Evolutionary conservation across 305 asterid species (phyloP).

Genomic region (Ajuga reptans): DNA sequence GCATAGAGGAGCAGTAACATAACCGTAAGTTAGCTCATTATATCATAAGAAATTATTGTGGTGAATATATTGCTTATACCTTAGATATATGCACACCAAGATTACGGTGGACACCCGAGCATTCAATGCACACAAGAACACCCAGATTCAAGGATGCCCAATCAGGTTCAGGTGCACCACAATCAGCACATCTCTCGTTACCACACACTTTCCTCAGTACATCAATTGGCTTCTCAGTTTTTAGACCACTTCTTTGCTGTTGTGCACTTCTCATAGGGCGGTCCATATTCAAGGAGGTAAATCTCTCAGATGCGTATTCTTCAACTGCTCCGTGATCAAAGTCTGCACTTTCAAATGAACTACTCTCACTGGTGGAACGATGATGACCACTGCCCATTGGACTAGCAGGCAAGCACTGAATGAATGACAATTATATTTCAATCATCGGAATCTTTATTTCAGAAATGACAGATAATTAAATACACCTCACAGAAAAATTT

Average conservation of each 20-base stretch:
- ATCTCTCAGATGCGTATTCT: slow-evolving; percentile 73
- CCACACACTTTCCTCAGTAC: slow-evolving; percentile 73
- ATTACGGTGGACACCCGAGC: slow-evolving; percentile 99
- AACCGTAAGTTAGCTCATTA: not conserved
- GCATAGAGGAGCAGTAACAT: slow-evolving; percentile 22
- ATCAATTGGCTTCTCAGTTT: slow-evolving; percentile 83
- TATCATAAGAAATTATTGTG: not conserved
- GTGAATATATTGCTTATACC: slow-evolving; percentile 36
- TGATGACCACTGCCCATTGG: slow-evolving; percentile 93
- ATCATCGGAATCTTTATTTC: slow-evolving; percentile 3
- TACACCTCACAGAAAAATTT: slow-evolving; percentile 17
- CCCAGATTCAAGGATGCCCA: slow-evolving; percentile 99
- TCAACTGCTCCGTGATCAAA: slow-evolving; percentile 78
- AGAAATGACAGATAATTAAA: slow-evolving; percentile 5
- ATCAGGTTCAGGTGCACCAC: slow-evolving; percentile 95
- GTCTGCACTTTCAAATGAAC: slow-evolving; percentile 90
- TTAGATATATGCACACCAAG: slow-evolving; percentile 98
- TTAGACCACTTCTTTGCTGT: slow-evolving; percentile 48
- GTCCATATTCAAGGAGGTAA: slow-evolving; percentile 50
- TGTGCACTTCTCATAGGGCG: slow-evolving; percentile 63
- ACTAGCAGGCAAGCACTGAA: slow-evolving; percentile 72
- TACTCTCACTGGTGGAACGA: slow-evolving; percentile 94
- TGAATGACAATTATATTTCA: slow-evolving; percentile 7
- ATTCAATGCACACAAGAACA: slow-evolving; percentile 96
- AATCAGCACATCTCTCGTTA: slow-evolving; percentile 87